Conservation (phyloP, 495 filamentous ascomycete genomes). For the Letharia lupina region DNA sequence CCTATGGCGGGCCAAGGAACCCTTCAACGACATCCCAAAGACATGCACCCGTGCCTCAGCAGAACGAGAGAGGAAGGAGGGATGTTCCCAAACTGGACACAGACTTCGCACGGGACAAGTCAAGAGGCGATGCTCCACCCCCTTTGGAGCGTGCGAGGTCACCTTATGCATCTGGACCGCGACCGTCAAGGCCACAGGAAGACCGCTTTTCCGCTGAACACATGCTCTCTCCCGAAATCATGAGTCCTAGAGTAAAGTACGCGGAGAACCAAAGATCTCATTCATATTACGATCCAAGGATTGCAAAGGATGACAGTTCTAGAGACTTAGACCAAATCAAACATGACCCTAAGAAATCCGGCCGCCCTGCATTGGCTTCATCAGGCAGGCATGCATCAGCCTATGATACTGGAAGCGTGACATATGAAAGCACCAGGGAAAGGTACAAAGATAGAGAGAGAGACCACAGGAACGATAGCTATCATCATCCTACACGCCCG, state of each 20-base stretch:
- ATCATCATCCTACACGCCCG: constrained; percentile 7
- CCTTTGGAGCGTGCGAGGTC: constrained; percentile 20
- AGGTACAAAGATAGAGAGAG: not conserved
- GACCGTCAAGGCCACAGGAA: constrained; percentile 6
- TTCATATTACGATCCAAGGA: constrained; percentile 7
- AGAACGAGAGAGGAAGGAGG: constrained; percentile 1
- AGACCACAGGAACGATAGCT: not conserved
- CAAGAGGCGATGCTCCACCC: constrained; percentile 11
- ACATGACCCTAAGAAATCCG: not conserved
- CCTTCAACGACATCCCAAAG: constrained; percentile 6
- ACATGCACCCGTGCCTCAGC: not conserved
- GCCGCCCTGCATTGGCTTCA: constrained; percentile 8
- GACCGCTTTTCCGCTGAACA: constrained; percentile 20
- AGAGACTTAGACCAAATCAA: not conserved
- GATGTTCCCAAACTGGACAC: constrained; percentile 19
- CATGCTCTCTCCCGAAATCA: constrained; percentile 22
- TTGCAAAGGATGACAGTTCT: not conserved
- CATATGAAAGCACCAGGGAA: not conserved
- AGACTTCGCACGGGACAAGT: constrained; percentile 14
- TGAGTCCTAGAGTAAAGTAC: constrained; percentile 17
- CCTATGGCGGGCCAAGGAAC: constrained; percentile 10
- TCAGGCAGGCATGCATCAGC: constrained; percentile 9
- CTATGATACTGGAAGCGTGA: not conserved
- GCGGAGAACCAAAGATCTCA: constrained; percentile 3
- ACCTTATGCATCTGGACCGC: constrained; percentile 20